Conservation (phyloP, 2,329 filamentous ascomycete genomes). For the Simplicillium sp. region DNA sequence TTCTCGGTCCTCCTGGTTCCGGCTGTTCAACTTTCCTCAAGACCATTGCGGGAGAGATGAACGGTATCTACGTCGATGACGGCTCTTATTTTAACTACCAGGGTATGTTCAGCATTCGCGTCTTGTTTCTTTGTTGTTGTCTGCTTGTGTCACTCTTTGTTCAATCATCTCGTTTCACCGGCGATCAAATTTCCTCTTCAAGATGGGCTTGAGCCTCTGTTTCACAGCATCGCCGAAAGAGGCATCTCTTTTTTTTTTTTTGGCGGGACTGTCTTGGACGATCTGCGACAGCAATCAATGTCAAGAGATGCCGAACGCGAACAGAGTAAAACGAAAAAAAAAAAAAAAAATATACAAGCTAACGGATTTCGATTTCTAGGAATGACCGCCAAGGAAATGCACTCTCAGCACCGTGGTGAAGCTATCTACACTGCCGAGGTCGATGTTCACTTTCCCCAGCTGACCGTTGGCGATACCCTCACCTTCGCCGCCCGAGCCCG, state of each 20-base stretch:
- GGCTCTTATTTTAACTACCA: conserved; percentile 71
- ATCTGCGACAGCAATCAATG: no score
- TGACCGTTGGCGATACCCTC: conserved; percentile 67
- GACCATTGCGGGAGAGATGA: conserved; percentile 69
- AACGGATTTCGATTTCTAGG: conserved; percentile 22
- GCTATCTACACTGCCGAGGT: conserved; percentile 77
- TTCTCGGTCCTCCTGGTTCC: conserved; percentile 56
- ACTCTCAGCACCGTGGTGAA: conserved; percentile 65
- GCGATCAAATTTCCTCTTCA: no score
- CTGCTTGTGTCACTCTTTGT: neutral
- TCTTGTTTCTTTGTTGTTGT: neutral
- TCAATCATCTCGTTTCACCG: neutral
- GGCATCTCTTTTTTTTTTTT: no score
- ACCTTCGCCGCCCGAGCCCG: conserved; percentile 63
- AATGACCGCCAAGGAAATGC: conserved; percentile 60
- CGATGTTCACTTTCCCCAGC: conserved; percentile 66
- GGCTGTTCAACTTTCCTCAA: conserved; percentile 77
- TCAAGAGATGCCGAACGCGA: neutral
- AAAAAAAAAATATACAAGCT: neutral
- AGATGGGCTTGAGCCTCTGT: no score
- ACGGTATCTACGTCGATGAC: conserved; percentile 62
- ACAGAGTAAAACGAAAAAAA: neutral
- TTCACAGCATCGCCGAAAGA: no score
- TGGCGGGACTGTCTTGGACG: neutral
- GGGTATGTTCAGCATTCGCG: conserved; percentile 26